phyloP scores from a whole-genome alignment of 805 yeast species.

The Lipomyces oligophaga region DNA sequence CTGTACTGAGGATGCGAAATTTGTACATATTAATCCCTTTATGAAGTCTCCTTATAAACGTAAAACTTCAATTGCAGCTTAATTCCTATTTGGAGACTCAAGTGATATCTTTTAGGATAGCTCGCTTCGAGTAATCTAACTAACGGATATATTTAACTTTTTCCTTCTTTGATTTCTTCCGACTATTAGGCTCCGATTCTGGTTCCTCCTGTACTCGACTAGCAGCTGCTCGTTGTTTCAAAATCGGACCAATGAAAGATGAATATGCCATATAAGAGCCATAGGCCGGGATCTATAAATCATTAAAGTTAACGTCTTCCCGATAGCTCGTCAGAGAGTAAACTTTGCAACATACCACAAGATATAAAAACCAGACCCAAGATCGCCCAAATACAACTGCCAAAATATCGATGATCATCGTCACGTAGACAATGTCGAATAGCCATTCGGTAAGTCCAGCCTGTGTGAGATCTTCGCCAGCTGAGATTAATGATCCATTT shows the following conservation, averaged over 20 bases:
- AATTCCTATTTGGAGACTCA: too few species aligned
- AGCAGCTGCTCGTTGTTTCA: slow-evolving; percentile 13
- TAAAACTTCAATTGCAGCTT: too few species aligned
- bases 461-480: slow-evolving; percentile 62
- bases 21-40: too few species aligned
- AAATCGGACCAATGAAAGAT: slow-evolving; percentile 23
- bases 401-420: slow-evolving; percentile 54
- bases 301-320: too few species aligned
- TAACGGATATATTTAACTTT: slow-evolving; percentile 18
- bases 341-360: slow-evolving; percentile 34
- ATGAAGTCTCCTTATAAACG: too few species aligned
- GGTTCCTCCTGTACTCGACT: background rate
- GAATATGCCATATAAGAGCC: slow-evolving; percentile 22
- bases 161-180: slow-evolving; percentile 10
- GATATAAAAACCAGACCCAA: slow-evolving; percentile 56
- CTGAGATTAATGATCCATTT: slow-evolving; percentile 46
- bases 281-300: slow-evolving; percentile 18
- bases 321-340: background rate
- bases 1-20: too few species aligned
- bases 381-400: slow-evolving; percentile 54
- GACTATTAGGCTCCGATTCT: background rate
- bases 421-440: slow-evolving; percentile 65
- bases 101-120: too few species aligned
- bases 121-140: too few species aligned
- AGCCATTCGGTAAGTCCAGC: slow-evolving; percentile 67